phyloP scores from a whole-genome alignment of 306 rosid species.

The Clitoria ternatea region DNA sequence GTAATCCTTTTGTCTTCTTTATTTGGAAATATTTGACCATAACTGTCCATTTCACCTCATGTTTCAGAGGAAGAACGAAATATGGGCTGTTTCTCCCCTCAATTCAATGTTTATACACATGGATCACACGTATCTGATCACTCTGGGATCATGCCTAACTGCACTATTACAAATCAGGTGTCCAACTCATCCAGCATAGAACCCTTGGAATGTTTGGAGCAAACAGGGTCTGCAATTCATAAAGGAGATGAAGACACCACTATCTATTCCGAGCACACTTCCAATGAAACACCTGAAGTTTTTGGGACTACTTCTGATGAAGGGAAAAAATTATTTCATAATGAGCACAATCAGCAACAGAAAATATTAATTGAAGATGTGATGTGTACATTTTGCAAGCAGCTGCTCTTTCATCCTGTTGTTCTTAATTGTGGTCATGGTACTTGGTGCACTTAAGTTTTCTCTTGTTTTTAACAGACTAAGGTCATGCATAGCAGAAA shows the following conservation, averaged over 20 bases:
- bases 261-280: neutral
- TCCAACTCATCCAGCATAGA: slow-evolving; percentile 18
- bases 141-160: slow-evolving; percentile 25
- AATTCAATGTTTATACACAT: slow-evolving; percentile 35
- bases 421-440: slow-evolving; percentile 93
- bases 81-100: slow-evolving; percentile 42
- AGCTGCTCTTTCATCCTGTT: slow-evolving; percentile 56
- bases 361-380: slow-evolving; percentile 52
- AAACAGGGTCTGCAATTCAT: slow-evolving; percentile 19
- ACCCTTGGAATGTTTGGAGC: slow-evolving; percentile 18
- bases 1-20: neutral
- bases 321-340: slow-evolving; percentile 24
- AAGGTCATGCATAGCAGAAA: neutral
- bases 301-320: slow-evolving; percentile 27
- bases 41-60: slow-evolving; percentile 8
- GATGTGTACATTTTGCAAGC: slow-evolving; percentile 59
- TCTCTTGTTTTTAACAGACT: slow-evolving; percentile 5
- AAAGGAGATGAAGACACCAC: slow-evolving; percentile 18
- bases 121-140: slow-evolving; percentile 23
- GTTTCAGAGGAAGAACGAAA: slow-evolving; percentile 59
- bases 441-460: slow-evolving; percentile 20
- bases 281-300: slow-evolving; percentile 28
- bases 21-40: slow-evolving; percentile 1
- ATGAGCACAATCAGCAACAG: slow-evolving; percentile 23
- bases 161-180: neutral